A percentile compares a stretch with the other conserved stretches of the same genome.
Evolutionary conservation across 1,139 yeast genomes (phyloP).

Genomic region (Diutina pseudorugosa): DNA sequence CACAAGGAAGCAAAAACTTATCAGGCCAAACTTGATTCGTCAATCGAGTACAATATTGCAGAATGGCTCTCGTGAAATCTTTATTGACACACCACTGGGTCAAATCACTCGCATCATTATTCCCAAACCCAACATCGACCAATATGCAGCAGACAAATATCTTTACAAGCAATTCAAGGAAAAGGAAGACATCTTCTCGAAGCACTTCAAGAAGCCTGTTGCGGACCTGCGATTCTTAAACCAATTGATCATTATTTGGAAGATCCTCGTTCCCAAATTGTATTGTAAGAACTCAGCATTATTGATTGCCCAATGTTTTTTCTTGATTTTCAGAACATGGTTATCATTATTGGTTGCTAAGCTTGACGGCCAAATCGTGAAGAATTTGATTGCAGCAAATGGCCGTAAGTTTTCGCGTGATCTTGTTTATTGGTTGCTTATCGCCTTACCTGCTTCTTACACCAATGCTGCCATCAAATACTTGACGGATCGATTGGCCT

Average conservation of each 20-base stretch:
- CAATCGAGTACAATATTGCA: constrained; percentile 33
- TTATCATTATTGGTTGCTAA: constrained; percentile 76
- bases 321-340: constrained; percentile 77
- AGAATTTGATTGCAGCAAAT: constrained; percentile 76
- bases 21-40: constrained; percentile 29
- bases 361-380: constrained; percentile 84
- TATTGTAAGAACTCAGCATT: constrained; percentile 57
- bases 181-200: constrained; percentile 7
- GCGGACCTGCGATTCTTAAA: constrained; percentile 59
- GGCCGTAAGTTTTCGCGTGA: constrained; percentile 69
- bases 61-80: constrained; percentile 44
- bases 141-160: constrained; percentile 59
- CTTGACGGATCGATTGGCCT: constrained; percentile 63
- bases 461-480: constrained; percentile 86
- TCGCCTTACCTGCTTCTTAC: constrained; percentile 90
- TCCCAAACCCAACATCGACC: constrained; percentile 46
- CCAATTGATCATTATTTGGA: constrained; percentile 70
- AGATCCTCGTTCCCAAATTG: constrained; percentile 66
- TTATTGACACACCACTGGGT: constrained; percentile 38
- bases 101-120: constrained; percentile 34
- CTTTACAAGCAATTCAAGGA: constrained; percentile 39
- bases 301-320: constrained; percentile 59
- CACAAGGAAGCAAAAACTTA: constrained; percentile 14
- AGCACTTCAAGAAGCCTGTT: constrained; percentile 17
- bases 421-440: constrained; percentile 72